Evolutionary conservation across 139 green algal genomes (phyloP), one percentile per base, ranked within the genome.

Genomic region (Pseudopediastrum boryanum): DNA sequence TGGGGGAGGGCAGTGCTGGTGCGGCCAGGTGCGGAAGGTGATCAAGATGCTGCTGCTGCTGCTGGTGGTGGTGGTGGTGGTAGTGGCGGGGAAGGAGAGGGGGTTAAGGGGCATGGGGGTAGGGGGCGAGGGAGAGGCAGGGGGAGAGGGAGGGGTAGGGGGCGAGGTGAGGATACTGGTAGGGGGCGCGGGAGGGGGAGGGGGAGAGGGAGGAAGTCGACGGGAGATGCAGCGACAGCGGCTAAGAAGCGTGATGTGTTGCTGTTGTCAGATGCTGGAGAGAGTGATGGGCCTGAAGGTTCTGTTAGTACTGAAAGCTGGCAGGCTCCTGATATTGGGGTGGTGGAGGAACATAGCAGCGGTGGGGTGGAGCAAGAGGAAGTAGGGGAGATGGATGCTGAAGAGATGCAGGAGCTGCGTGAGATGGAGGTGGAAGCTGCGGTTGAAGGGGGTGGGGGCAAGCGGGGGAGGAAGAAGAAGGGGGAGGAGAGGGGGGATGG

Each of bases 251-350:
- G 29, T 51, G 33, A 1, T 78, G 52, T 5, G 71, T 23, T 9
- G 43, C 33, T 41, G 71, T 68, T n/a, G 13, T 78, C 71, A 31
- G 71, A 52, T n/a, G 66, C 71, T 58, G 71, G 67, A 3, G 66
- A 52, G 71, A 41, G 52, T 43, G 71, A 51, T 58, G 71, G 67
- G 2, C 44, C 61, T 54, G 71, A 21, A 29, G 58, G 58, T 31
- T 66, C 58, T 4, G 58, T 42, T 41, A 42, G 31, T 41, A 29
- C 46, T 21, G 71, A 62, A 35, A 38, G 25, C 19, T 16, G 48
- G 48, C 48, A 16, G 21, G 19, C 21, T 27, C 66, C 52, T 56
- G 71, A 74, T 36, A n/a, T n/a, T n/a, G n/a, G n/a, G n/a, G n/a
- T n/a, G n/a, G 66, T 68, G 29, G 38, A 78, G 41, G 71, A 78